These are phyloP conservation scores for Erythrobasidium hasegawianum DNA, from an alignment of 1,284 basidiomycete genomes.

Conservation along the genomic window DNA sequence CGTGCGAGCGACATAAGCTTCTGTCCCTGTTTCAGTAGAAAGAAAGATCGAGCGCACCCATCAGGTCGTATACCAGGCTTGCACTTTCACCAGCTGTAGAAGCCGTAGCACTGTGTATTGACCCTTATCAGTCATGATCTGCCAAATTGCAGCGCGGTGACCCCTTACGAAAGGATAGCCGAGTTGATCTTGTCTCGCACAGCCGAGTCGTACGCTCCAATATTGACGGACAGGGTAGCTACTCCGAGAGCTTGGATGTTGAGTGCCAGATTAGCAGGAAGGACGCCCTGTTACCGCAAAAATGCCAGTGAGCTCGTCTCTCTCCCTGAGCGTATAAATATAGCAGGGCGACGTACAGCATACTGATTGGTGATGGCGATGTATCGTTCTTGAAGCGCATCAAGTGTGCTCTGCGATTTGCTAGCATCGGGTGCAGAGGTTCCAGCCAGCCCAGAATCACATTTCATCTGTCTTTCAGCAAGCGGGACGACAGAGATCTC, in stretches of 20 bases:
- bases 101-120: slow-evolving; percentile 10
- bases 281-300: slow-evolving; percentile 8
- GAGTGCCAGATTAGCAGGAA: slow-evolving; percentile 22
- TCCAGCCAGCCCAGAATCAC: background rate
- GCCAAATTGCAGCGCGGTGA: too few relatives aligned
- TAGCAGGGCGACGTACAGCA: background rate
- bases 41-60: slow-evolving; percentile 1
- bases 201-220: slow-evolving; percentile 24
- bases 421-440: background rate
- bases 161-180: slow-evolving; percentile 24
- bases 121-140: background rate
- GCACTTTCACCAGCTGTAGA: slow-evolving; percentile 33
- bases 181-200: slow-evolving; percentile 24
- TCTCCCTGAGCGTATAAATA: background rate
- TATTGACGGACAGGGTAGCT: slow-evolving; percentile 17
- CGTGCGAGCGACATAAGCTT: background rate
- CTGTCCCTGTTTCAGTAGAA: background rate
- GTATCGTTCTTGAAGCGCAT: slow-evolving; percentile 19
- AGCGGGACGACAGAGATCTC: slow-evolving; percentile 10
- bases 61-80: slow-evolving; percentile 13
- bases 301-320: background rate
- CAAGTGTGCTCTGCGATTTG: slow-evolving; percentile 10
- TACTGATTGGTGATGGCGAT: slow-evolving; percentile 28
- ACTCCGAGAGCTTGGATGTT: slow-evolving; percentile 35
- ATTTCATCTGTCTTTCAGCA: background rate